Conservation (phyloP, 1,284 basidiomycete genomes). For the Leucoagaricus sp. region DNA sequence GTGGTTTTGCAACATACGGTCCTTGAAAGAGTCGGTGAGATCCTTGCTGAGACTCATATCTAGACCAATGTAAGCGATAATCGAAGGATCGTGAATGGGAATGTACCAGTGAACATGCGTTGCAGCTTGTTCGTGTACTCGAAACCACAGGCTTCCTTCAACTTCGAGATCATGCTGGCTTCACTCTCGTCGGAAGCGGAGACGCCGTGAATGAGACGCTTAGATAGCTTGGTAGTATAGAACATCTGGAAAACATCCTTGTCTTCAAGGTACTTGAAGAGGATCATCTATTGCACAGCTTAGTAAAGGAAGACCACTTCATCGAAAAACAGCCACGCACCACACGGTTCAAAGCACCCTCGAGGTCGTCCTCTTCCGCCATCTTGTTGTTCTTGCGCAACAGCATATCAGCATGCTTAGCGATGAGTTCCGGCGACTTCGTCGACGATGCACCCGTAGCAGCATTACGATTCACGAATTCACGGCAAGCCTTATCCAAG, state of each 20-base stretch:
- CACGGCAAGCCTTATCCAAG: conserved; percentile 94
- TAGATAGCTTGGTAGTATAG: conserved; percentile 96
- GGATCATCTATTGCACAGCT: conserved; percentile 76
- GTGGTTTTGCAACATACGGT: conserved; percentile 86
- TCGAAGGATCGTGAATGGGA: neutral
- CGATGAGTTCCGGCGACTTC: conserved; percentile 94
- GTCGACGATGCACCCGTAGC: conserved; percentile 82
- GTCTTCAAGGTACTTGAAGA: conserved; percentile 99
- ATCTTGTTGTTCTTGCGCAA: conserved; percentile 96
- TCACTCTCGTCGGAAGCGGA: conserved; percentile 98
- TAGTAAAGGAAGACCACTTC: neutral
- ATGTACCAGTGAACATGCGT: conserved; percentile 93
- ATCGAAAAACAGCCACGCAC: conserved; percentile 47
- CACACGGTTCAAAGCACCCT: conserved; percentile 88
- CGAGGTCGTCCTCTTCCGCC: conserved; percentile 89
- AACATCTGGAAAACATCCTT: conserved; percentile 99
- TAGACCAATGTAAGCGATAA: conserved; percentile 29
- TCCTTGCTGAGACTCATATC: conserved; percentile 97
- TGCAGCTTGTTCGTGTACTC: conserved; percentile 99
- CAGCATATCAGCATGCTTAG: conserved; percentile 91
- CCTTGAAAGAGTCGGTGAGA: conserved; percentile 95
- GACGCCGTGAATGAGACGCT: conserved; percentile 89
- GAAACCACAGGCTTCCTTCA: conserved; percentile 98
- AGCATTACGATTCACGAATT: conserved; percentile 95
- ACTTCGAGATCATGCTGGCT: conserved; percentile 97